A percentile compares a stretch with the other conserved stretches of the same genome.
phyloP scores from a whole-genome alignment of 1,139 yeast species.

The Saccharomyces hybrid region DNA sequence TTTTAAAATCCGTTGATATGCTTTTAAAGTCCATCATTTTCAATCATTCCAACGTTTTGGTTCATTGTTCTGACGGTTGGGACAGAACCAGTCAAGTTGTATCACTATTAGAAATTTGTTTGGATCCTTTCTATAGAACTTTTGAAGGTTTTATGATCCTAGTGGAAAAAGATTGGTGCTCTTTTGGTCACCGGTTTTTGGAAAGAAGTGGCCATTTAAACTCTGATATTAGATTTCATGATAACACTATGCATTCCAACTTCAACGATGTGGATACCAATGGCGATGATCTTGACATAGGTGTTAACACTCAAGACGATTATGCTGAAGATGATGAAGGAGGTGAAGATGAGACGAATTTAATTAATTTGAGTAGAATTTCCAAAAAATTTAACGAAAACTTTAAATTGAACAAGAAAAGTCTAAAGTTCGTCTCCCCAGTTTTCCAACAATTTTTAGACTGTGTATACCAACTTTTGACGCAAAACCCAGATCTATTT shows the following conservation, averaged over 20 bases:
- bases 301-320: conserved; percentile 6
- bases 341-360: conserved; percentile 1
- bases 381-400: not conserved
- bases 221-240: conserved; percentile 37
- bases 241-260: conserved; percentile 27
- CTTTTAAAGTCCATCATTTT: conserved; percentile 73
- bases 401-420: conserved; percentile 25
- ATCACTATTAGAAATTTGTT: conserved; percentile 74
- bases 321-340: conserved; percentile 3
- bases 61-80: conserved; percentile 99
- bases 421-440: conserved; percentile 64
- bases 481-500: conserved; percentile 65
- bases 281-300: conserved; percentile 10
- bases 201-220: conserved; percentile 73
- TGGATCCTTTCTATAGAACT: conserved; percentile 87
- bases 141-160: conserved; percentile 77
- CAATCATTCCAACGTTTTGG: conserved; percentile 72
- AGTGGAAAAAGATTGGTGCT: conserved; percentile 90
- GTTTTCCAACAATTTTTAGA: conserved; percentile 91
- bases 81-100: conserved; percentile 90
- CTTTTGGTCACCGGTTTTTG: conserved; percentile 86
- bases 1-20: conserved; percentile 70
- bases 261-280: conserved; percentile 7
- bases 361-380: not conserved
- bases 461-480: conserved; percentile 69